Evolutionary conservation across 1,284 basidiomycete genomes (phyloP).

Genomic region (Neonothopanus nambi): DNA sequence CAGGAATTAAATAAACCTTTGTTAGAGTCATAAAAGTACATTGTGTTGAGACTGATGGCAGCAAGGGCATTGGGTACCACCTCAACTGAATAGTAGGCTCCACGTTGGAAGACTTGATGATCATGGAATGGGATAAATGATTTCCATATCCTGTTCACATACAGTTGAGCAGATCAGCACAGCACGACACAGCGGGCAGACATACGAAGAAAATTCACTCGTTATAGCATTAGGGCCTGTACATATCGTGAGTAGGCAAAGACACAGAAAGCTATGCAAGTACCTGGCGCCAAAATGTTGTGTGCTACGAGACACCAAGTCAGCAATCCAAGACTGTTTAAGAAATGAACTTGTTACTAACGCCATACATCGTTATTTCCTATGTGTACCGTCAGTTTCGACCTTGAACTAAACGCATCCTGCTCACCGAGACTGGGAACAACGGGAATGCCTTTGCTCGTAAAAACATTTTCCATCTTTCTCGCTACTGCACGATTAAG

Average conservation of each 20-base stretch:
- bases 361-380: slow-evolving; percentile 90
- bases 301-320: slow-evolving; percentile 48
- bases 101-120: slow-evolving; percentile 79
- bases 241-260: slow-evolving; percentile 31
- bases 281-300: slow-evolving; percentile 69
- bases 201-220: slow-evolving; percentile 71
- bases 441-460: slow-evolving; percentile 72
- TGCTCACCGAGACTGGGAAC: slow-evolving; percentile 78
- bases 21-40: slow-evolving; percentile 93
- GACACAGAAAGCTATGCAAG: slow-evolving; percentile 17
- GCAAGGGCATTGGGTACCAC: slow-evolving; percentile 78
- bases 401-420: background rate
- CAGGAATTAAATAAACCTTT: slow-evolving; percentile 56
- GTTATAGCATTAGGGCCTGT: slow-evolving; percentile 82
- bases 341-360: slow-evolving; percentile 40
- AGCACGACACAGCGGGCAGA: background rate
- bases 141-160: slow-evolving; percentile 76
- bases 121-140: slow-evolving; percentile 82
- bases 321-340: slow-evolving; percentile 16
- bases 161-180: background rate
- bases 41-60: slow-evolving; percentile 86
- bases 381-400: slow-evolving; percentile 26
- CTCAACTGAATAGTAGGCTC: slow-evolving; percentile 85
- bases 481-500: slow-evolving; percentile 70
- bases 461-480: slow-evolving; percentile 74